Percentiles rank a stretch among this genome's conserved stretches.
These are phyloP conservation scores for Colletotrichum endophyticum DNA, from an alignment of 2,329 filamentous ascomycete species.

Conservation along the genomic window DNA sequence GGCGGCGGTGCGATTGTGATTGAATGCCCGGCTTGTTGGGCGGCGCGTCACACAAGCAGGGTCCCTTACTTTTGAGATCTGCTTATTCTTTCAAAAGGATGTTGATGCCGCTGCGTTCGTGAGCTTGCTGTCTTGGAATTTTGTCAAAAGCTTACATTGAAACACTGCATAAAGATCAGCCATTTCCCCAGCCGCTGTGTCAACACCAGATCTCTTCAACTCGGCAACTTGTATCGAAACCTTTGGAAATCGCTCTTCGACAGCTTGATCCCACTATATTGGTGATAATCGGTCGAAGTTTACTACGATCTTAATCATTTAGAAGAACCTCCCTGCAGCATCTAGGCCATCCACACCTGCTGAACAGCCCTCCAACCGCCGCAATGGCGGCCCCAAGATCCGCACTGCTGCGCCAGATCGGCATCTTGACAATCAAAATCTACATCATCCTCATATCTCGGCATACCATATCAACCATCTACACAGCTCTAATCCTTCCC, in stretches of 20 bases:
- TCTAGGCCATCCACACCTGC: neutral
- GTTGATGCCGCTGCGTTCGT: neutral
- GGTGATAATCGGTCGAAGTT: no score
- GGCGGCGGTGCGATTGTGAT: neutral
- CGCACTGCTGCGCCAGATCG: slow-evolving; percentile 50
- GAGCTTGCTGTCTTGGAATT: neutral
- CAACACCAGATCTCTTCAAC: neutral
- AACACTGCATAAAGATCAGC: neutral
- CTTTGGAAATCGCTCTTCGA: neutral
- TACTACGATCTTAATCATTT: neutral
- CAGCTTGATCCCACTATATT: neutral
- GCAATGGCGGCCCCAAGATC: slow-evolving; percentile 3
- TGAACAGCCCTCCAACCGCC: neutral
- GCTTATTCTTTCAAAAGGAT: neutral
- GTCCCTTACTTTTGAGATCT: neutral
- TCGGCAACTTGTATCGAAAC: neutral
- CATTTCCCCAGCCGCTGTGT: neutral
- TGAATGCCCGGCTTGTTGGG: neutral
- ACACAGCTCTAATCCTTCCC: slow-evolving; percentile 65
- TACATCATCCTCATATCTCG: slow-evolving; percentile 60
- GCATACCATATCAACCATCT: slow-evolving; percentile 54
- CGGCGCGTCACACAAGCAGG: neutral
- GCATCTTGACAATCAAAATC: slow-evolving; percentile 68
- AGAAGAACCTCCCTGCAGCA: neutral
- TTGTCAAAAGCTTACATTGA: rapidly evolving